Evolutionary conservation across 2,329 filamentous ascomycete genomes (phyloP).

Genomic region (Aspergillus terreus): DNA sequence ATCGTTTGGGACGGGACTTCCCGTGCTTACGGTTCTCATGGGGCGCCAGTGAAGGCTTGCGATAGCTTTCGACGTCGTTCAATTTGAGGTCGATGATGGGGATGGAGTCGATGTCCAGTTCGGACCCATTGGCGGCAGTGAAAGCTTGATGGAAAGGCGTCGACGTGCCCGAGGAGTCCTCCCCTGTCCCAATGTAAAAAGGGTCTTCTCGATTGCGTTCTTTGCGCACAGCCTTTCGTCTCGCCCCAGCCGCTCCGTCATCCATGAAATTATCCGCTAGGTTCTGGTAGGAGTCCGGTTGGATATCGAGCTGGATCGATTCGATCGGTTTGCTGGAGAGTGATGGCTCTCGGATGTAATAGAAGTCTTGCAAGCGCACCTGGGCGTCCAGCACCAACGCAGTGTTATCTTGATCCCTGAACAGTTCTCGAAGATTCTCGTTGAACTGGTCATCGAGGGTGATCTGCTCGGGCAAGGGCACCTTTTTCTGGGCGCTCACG

Average conservation of each 20-base stretch:
- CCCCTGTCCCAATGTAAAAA: constrained; percentile 73
- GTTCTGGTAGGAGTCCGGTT: constrained; percentile 35
- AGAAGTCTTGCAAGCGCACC: constrained; percentile 35
- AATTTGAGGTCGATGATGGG: constrained; percentile 92
- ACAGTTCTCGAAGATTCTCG: constrained; percentile 62
- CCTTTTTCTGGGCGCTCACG: constrained; percentile 74
- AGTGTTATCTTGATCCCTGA: constrained; percentile 55
- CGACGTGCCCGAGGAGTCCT: constrained; percentile 57
- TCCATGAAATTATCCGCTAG: constrained; percentile 46
- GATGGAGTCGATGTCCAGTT: constrained; percentile 88
- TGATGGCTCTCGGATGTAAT: constrained; percentile 31
- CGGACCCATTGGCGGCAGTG: constrained; percentile 67
- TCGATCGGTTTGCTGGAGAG: constrained; percentile 20
- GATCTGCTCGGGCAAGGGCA: constrained; percentile 71
- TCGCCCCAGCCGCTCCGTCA: constrained; percentile 69
- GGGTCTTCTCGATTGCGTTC: constrained; percentile 90
- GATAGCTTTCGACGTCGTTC: constrained; percentile 46
- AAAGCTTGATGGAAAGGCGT: constrained; percentile 78
- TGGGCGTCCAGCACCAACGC: constrained; percentile 49
- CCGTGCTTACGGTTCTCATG: constrained; percentile 28
- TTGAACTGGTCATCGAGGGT: constrained; percentile 83
- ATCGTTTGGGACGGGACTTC: constrained; percentile 51
- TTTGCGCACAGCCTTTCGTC: constrained; percentile 69
- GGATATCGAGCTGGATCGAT: constrained; percentile 15
- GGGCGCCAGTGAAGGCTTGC: constrained; percentile 6